Evolutionary conservation across 2,329 filamentous ascomycete genomes (phyloP), one percentile per base, ranked within the genome.

Genomic region (Cryphonectria nitschkei): DNA sequence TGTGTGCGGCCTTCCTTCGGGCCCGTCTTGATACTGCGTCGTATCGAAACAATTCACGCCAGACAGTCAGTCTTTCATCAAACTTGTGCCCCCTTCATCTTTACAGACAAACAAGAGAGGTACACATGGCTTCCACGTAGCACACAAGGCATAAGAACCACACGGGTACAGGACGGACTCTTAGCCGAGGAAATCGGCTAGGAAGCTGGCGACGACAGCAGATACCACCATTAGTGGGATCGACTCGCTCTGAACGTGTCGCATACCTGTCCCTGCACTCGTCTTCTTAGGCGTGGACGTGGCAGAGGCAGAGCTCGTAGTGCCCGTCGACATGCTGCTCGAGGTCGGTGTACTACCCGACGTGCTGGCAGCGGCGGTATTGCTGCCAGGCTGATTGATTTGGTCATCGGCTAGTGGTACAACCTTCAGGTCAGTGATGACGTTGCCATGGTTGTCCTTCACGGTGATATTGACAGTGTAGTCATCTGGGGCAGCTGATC

Each of bases 371-470:
- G 16, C 16, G 16, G 52, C 26, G 16, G 65, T 76, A 78, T 85
- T 85, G 75, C 78, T 82, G 75, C 84, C 84, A 16, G 81, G 79
- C 74, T 78, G 78, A 80, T 87, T 87, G 75, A 80, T 80, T 69
- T 82, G 78, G 70, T 85, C 79, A 54, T 83, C 79, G n/a, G 75
- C 72, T 1, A 87, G 79, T 32, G 82, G 82, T 72, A 82, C 80
- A 66, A 89, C 85, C 71, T 83, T 83, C 64, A 89, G 83, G 76
- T 78, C 78, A 60, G 78, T 80, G 69, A 89, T 75, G 70, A 94
- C 88, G 50, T 85, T 85, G 74, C 93, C 87, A 75, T 88, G 86
- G 65, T 86, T 83, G 76, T 97, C 86, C 73, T 88, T 80, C 74
- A 97, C 86, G 2, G 82, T 83, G 74, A 87, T 82, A 34, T 84